phyloP scores from a whole-genome alignment of 106 monocot species.

The Dendrobium officinale region DNA sequence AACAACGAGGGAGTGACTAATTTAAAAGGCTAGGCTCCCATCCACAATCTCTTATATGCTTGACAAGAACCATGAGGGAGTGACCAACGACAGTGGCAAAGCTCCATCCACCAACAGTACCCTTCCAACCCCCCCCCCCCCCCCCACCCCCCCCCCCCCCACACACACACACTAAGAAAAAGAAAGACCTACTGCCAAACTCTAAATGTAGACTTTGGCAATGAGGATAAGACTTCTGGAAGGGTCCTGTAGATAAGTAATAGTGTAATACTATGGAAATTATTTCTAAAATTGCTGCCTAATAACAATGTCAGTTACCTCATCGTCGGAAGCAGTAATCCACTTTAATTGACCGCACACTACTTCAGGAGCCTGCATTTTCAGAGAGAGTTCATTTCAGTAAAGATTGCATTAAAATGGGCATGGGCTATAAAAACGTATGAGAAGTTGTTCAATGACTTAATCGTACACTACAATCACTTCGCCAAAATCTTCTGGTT shows the following conservation, averaged over 20 bases:
- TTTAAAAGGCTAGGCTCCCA: neutral
- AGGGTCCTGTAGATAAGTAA: neutral
- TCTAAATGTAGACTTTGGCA: neutral
- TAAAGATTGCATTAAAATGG: neutral
- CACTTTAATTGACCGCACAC: neutral
- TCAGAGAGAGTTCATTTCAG: neutral
- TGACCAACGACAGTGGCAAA: too few species aligned
- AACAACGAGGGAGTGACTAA: neutral
- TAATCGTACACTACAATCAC: neutral
- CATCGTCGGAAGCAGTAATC: neutral
- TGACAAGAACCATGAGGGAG: too few species aligned
- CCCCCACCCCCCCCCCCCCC: too few species aligned
- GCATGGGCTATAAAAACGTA: neutral
- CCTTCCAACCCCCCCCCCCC: too few species aligned
- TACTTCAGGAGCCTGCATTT: neutral
- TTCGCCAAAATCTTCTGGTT: neutral
- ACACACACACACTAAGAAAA: neutral
- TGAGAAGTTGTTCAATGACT: neutral
- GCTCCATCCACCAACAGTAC: too few species aligned
- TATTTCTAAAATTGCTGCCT: neutral
- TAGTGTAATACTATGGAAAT: neutral
- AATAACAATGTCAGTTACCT: neutral
- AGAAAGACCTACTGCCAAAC: neutral
- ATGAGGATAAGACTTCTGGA: neutral
- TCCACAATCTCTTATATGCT: neutral